Base-by-base conservation (phyloP, 805 yeast species). In the Metschnikowia reukaufii region DNA sequence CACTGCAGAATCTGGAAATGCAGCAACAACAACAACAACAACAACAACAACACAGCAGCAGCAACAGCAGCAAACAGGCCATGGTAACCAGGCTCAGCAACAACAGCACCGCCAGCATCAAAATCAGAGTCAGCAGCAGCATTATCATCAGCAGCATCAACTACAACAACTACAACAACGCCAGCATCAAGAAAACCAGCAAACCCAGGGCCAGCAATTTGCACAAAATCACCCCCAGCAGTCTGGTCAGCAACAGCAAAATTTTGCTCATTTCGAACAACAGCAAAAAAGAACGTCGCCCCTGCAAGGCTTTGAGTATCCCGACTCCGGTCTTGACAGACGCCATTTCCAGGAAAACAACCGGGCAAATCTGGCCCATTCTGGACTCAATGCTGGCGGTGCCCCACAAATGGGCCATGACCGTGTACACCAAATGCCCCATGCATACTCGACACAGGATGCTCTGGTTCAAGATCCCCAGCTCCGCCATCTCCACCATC, bases 401-500 rank as follows among this genome's bases (percentile, higher is more conserved):
- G 32, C 25, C 6, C 34, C n/a, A 9, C 45, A 20, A 17, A 27
- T 34, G 36, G 18, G 15, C 17, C 39, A 25, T 33, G 39, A 38
- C 16, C 47, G 43, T 15, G 16, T 21, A 4, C 35, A 20, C 7
- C 48, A 44, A 29, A 18, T 41, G 29, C 25, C 47, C 1, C 42
- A 23, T 18, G 8, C 38, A 4, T 37, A 44, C 43, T 8, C 27
- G 2, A 18, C 33, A 2, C 39, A 39, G 15, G 47, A 45, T 23
- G 32, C 34, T 25, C 47, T 35, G 34, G 39, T 44, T n/a, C 39
- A 39, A 39, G 49, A 49, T n/a, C 46, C 41, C 1, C 56, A 47
- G 30, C 49, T 45, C 16, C 47, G 43, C 8, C 45, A 32, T 19
- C 46, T 39, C 21, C 56, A 47, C 15, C 56, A 52, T 27, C 50